Evolutionary conservation across 1,284 basidiomycete genomes (phyloP).

Genomic region (Exobasidium cylindrosporum): DNA sequence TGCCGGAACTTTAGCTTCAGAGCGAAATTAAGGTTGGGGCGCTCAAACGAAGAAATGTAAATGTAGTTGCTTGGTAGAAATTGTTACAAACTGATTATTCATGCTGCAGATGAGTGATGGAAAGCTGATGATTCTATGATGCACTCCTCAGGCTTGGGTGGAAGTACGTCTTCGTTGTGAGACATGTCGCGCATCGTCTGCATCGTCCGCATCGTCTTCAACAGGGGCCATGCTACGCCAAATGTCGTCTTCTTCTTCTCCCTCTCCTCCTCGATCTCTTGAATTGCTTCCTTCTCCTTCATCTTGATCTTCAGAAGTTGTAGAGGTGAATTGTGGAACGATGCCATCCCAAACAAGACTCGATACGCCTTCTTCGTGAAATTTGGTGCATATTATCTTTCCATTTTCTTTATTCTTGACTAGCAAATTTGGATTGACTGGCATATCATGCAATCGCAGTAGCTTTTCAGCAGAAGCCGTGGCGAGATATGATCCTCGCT

Average conservation of each 20-base stretch:
- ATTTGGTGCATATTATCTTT: constrained; percentile 4
- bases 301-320: too few species aligned
- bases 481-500: not conserved
- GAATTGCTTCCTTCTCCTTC: constrained; percentile 11
- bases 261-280: constrained; percentile 15
- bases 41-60: too few species aligned
- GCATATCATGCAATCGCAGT: constrained; percentile 13
- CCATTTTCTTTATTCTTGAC: not conserved
- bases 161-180: constrained; percentile 8
- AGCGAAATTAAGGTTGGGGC: constrained; percentile 3
- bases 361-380: constrained; percentile 16
- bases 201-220: constrained; percentile 3
- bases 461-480: constrained; percentile 9
- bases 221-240: constrained; percentile 30
- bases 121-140: too few species aligned
- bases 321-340: constrained; percentile 15
- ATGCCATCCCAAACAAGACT: constrained; percentile 33
- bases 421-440: not conserved
- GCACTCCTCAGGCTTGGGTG: too few species aligned
- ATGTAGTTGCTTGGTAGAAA: too few species aligned
- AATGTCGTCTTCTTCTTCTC: constrained; percentile 26
- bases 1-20: constrained; percentile 6
- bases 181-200: not conserved
- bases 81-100: too few species aligned
- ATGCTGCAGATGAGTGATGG: too few species aligned